phyloP scores from a whole-genome alignment of 2,329 filamentous ascomycete genomes.

The Gremmenia infestans region DNA sequence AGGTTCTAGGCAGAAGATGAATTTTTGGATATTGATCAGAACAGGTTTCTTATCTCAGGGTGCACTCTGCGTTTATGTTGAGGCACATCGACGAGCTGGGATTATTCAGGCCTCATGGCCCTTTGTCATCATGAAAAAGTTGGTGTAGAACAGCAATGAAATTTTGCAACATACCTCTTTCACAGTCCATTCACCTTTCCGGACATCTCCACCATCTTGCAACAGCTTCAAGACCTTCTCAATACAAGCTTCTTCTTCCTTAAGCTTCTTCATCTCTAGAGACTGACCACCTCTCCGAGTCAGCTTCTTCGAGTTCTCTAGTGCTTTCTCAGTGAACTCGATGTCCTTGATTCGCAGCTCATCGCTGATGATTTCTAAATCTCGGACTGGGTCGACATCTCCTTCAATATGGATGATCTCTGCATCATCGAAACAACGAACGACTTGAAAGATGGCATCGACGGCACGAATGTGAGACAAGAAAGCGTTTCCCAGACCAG shows the following conservation, averaged over 20 bases:
- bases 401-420: slow-evolving; percentile 99
- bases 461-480: slow-evolving; percentile 97
- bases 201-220: slow-evolving; percentile 85
- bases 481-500: slow-evolving; percentile 95
- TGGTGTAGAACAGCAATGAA: slow-evolving; percentile 23
- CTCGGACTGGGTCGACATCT: slow-evolving; percentile 90
- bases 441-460: slow-evolving; percentile 96
- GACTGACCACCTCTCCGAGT: slow-evolving; percentile 90
- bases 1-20: slow-evolving; percentile 19
- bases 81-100: slow-evolving; percentile 99
- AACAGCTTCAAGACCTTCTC: slow-evolving; percentile 83
- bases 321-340: slow-evolving; percentile 94
- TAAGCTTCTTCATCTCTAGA: slow-evolving; percentile 96
- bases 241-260: slow-evolving; percentile 88
- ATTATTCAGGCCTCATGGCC: slow-evolving; percentile 91
- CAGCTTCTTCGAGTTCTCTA: slow-evolving; percentile 89
- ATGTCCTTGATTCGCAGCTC: slow-evolving; percentile 98
- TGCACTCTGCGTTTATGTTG: slow-evolving; percentile 70
- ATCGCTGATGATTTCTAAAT: slow-evolving; percentile 94
- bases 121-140: slow-evolving; percentile 88
- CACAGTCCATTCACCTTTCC: slow-evolving; percentile 81
- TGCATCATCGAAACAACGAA: slow-evolving; percentile 95
- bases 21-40: slow-evolving; percentile 26
- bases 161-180: slow-evolving; percentile 75
- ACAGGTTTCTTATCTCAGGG: slow-evolving; percentile 69